phyloP scores from a whole-genome alignment of 805 yeast species.

The Yarrowia sp. region DNA sequence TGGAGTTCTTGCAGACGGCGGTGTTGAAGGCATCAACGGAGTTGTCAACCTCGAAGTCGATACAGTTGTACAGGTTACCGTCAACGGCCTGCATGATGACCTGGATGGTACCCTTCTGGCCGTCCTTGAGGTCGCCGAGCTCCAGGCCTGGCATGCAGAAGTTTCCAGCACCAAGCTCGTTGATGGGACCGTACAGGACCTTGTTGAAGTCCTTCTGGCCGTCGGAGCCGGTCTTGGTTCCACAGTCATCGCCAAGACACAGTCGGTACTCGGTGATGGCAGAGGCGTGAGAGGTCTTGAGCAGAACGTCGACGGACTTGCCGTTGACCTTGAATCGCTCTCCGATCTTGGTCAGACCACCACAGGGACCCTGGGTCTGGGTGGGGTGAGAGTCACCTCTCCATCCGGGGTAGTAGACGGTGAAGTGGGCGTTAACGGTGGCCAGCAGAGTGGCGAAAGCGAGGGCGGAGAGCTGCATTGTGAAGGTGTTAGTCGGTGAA shows the following conservation, averaged over 20 bases:
- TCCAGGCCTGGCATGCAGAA: constrained; percentile 45
- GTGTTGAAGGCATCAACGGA: constrained; percentile 41
- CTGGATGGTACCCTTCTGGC: constrained; percentile 46
- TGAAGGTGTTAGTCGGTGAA: background rate
- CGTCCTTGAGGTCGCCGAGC: constrained; percentile 40
- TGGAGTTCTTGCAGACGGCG: constrained; percentile 43
- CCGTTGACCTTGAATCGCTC: constrained; percentile 45
- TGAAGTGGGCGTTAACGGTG: constrained; percentile 46
- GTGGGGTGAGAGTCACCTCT: constrained; percentile 46
- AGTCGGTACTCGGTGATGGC: constrained; percentile 42
- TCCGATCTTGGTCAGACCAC: constrained; percentile 42
- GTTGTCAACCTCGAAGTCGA: constrained; percentile 44
- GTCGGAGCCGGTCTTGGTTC: constrained; percentile 18
- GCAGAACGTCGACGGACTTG: constrained; percentile 41
- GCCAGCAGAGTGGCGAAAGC: constrained; percentile 41
- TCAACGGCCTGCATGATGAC: constrained; percentile 45
- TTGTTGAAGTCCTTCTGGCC: constrained; percentile 43
- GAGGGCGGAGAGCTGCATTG: constrained; percentile 41
- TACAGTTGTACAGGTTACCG: constrained; percentile 47
- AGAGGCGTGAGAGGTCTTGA: constrained; percentile 43
- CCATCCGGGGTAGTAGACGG: constrained; percentile 43
- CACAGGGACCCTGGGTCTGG: constrained; percentile 46
- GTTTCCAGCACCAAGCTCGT: constrained; percentile 45
- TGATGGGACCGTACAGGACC: constrained; percentile 42
- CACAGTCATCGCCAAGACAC: constrained; percentile 44